phyloP scores from a whole-genome alignment of 2,329 filamentous ascomycete species.

The Myriosclerotinia curreyana region DNA sequence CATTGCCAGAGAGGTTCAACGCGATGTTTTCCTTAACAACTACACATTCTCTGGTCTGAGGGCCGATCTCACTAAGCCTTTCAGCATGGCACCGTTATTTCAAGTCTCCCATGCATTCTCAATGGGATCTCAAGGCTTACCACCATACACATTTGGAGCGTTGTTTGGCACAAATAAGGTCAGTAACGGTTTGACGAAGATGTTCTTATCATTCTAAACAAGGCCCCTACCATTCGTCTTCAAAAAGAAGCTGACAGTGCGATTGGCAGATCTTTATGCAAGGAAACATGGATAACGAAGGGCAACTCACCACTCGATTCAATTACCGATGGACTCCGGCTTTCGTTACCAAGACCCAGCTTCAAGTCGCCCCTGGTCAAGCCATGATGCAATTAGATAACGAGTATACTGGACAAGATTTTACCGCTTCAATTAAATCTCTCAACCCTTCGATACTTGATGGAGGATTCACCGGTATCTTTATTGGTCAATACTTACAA shows the following conservation, averaged over 20 bases:
- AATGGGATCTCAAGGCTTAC: conserved; percentile 83
- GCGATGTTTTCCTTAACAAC: conserved; percentile 94
- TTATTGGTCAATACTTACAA: conserved; percentile 93
- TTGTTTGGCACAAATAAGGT: conserved; percentile 94
- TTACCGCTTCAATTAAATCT: conserved; percentile 87
- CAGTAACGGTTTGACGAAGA: conserved; percentile 39
- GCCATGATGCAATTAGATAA: conserved; percentile 93
- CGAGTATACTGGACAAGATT: conserved; percentile 91
- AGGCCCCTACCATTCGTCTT: not conserved
- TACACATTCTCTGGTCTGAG: conserved; percentile 95
- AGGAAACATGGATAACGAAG: conserved; percentile 91
- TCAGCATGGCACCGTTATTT: conserved; percentile 90
- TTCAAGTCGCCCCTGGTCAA: conserved; percentile 76
- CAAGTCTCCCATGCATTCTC: conserved; percentile 97
- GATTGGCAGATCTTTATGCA: conserved; percentile 79
- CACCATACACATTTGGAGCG: conserved; percentile 91
- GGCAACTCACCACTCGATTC: conserved; percentile 80
- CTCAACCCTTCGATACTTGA: conserved; percentile 94
- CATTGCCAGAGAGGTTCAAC: conserved; percentile 86
- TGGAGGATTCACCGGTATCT: conserved; percentile 89
- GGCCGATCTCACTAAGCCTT: conserved; percentile 94
- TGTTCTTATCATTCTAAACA: not conserved
- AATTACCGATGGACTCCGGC: conserved; percentile 86
- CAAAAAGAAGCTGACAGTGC: conserved; percentile 28
- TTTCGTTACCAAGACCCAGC: conserved; percentile 81